Conservation (phyloP, 345 rosid genomes). For the Citrus hindsii region DNA sequence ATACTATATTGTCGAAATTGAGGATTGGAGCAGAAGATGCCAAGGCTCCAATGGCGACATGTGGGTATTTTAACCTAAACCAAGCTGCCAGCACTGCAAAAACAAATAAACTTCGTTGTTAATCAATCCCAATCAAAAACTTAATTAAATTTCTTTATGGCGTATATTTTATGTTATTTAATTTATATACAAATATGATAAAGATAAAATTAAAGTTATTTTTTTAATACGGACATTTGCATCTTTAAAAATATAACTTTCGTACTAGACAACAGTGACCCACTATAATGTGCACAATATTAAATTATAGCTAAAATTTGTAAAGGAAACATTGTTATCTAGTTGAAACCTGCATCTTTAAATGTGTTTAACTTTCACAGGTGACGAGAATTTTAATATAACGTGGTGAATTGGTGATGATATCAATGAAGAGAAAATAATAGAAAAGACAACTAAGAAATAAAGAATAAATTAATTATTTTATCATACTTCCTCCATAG, state of each 20-base stretch:
- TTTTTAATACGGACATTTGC: too few species aligned
- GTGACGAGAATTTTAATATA: background rate
- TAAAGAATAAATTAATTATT: background rate
- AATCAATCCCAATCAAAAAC: background rate
- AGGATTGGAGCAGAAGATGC: slow-evolving; percentile 60
- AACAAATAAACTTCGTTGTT: background rate
- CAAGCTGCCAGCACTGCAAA: slow-evolving; percentile 51
- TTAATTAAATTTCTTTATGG: too few species aligned
- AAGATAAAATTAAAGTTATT: too few species aligned
- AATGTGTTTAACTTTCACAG: too few species aligned
- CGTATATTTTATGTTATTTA: too few species aligned
- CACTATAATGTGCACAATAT: too few species aligned
- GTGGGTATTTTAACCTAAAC: slow-evolving; percentile 56
- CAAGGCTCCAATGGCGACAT: slow-evolving; percentile 49
- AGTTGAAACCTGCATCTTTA: too few species aligned
- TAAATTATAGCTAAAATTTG: too few species aligned
- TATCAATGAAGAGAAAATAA: background rate
- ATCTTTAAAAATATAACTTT: too few species aligned
- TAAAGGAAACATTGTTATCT: too few species aligned
- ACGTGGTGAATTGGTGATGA: background rate
- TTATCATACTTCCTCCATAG: slow-evolving; percentile 60
- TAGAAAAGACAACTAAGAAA: background rate
- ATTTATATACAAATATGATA: too few species aligned
- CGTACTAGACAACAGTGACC: too few species aligned
- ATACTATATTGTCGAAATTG: slow-evolving; percentile 33